Percentiles rank a stretch among this genome's conserved stretches.
Evolutionary conservation across 176 grass and related monocot species (phyloP).

Genomic region (Poa annua): DNA sequence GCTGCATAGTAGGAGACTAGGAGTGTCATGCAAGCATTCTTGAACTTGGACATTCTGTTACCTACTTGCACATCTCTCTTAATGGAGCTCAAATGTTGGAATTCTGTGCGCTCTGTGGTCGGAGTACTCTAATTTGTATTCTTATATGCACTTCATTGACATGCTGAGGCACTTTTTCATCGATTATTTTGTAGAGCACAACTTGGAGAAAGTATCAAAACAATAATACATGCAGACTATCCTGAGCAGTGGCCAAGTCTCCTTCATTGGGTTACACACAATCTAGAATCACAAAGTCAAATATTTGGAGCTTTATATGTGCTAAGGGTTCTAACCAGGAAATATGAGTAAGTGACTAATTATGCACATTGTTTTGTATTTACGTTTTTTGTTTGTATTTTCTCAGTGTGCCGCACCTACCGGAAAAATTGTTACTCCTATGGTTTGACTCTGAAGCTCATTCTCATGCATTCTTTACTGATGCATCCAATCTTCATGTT

Average conservation of each 20-base stretch:
- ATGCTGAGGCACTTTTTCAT: conserved; percentile 24
- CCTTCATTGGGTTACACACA: conserved; percentile 87
- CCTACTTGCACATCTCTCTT: conserved; percentile 17
- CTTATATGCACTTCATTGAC: conserved; percentile 36
- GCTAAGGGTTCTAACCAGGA: conserved; percentile 84
- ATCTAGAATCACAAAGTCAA: conserved; percentile 75
- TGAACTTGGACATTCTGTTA: conserved; percentile 9
- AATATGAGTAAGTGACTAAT: conserved; percentile 98
- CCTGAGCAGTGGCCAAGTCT: conserved; percentile 93
- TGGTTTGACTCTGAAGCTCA: background rate
- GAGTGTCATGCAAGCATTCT: conserved; percentile 7
- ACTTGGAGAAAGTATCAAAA: conserved; percentile 97
- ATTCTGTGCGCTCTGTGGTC: conserved; percentile 5
- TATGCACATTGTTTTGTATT: conserved; percentile 14
- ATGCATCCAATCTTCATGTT: conserved; percentile 29
- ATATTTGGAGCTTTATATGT: conserved; percentile 95
- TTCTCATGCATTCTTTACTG: background rate
- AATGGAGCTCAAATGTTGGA: conserved; percentile 4
- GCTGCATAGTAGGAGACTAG: conserved; percentile 29
- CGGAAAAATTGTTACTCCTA: background rate
- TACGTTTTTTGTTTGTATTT: conserved; percentile 12
- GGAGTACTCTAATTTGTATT: background rate
- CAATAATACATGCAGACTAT: conserved; percentile 89
- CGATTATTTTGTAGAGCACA: conserved; percentile 66
- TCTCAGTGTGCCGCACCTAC: background rate